These are phyloP conservation scores for Lachnellula hyalina DNA, from an alignment of 2,329 filamentous ascomycete species.

Conservation along the genomic window DNA sequence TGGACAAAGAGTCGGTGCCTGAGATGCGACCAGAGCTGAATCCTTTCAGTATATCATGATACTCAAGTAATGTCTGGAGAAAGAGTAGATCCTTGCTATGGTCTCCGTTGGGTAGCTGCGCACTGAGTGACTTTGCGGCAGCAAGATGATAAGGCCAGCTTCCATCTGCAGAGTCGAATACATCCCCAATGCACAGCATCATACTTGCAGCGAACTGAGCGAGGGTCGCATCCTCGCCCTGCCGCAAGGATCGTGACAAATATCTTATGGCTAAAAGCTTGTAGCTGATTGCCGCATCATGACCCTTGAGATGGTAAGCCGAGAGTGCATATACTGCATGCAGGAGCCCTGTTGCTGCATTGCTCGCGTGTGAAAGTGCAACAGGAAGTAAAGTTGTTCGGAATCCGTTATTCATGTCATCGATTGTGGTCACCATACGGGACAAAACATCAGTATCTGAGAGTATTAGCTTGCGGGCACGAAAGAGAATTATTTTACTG, in stretches of 20 bases:
- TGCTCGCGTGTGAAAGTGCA: neutral
- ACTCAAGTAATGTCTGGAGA: neutral
- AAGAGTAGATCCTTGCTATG: neutral
- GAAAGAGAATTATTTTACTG: no score
- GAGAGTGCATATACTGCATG: neutral
- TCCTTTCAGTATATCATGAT: neutral
- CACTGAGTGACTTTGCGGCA: neutral
- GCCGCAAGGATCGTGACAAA: neutral
- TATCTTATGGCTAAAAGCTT: neutral
- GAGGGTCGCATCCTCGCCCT: neutral
- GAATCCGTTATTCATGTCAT: neutral
- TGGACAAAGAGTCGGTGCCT: neutral
- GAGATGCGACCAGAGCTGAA: neutral
- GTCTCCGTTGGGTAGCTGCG: neutral
- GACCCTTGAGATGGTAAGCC: neutral
- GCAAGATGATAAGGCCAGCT: neutral
- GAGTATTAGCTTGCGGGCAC: no score
- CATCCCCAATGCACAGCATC: neutral
- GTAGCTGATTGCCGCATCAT: neutral
- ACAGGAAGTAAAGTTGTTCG: neutral
- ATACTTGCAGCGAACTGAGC: neutral
- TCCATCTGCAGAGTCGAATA: neutral
- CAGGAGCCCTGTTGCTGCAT: neutral
- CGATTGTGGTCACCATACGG: neutral
- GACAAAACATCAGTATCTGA: neutral